phyloP scores from a whole-genome alignment of 306 rosid genomes.

The Glycine tomentella region DNA sequence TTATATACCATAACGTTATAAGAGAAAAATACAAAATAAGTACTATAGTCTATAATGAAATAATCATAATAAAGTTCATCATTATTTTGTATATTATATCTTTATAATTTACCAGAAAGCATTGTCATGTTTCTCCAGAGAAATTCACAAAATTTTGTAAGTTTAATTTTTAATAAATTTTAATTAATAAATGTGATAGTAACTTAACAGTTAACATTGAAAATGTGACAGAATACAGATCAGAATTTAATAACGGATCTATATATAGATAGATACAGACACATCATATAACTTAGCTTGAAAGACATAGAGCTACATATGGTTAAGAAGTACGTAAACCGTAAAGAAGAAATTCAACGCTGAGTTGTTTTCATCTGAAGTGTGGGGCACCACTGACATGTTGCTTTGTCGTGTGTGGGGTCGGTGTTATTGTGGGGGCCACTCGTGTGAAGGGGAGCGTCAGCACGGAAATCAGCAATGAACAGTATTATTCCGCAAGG shows the following conservation, averaged over 20 bases:
- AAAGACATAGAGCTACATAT: slow-evolving; percentile 21
- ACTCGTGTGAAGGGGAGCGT: slow-evolving; percentile 27
- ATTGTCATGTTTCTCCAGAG: background rate
- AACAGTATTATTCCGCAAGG: background rate
- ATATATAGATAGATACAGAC: background rate
- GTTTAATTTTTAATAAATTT: background rate
- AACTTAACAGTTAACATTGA: background rate
- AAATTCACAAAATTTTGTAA: background rate
- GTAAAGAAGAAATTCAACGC: slow-evolving; percentile 14
- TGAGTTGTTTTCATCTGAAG: slow-evolving; percentile 38
- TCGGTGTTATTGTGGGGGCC: slow-evolving; percentile 27
- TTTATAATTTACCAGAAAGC: background rate
- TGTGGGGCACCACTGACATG: slow-evolving; percentile 34
- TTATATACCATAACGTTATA: background rate
- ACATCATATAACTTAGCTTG: slow-evolving; percentile 52
- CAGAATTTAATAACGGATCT: background rate
- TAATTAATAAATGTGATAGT: background rate
- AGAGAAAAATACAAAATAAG: background rate
- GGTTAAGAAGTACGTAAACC: background rate
- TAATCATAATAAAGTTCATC: background rate
- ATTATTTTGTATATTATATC: too few species aligned
- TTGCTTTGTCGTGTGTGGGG: background rate
- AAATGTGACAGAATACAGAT: background rate
- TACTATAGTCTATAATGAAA: background rate
- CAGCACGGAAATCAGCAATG: background rate